A percentile compares a stretch with the other conserved stretches of the same genome.
These are phyloP conservation scores for Prosopis cineraria DNA, from an alignment of 306 rosid species.

Conservation along the genomic window DNA sequence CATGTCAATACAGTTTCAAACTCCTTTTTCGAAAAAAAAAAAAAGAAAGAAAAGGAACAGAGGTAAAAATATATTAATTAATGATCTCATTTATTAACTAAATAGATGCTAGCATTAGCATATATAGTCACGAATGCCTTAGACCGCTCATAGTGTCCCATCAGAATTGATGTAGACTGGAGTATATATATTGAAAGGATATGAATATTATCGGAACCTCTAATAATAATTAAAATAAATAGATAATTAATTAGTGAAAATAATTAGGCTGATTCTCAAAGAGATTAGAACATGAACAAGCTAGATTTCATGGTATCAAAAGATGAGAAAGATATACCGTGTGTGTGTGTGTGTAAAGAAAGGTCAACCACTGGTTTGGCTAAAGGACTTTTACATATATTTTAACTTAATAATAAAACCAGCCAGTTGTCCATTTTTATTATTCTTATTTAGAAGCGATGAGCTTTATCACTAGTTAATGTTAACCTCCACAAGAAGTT, in stretches of 20 bases:
- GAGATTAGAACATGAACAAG: constrained; percentile 35
- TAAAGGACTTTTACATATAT: neutral
- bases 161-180: constrained; percentile 37
- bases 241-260: constrained; percentile 13
- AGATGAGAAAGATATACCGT: constrained; percentile 22
- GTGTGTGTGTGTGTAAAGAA: too few relatives aligned
- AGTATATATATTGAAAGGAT: constrained; percentile 6
- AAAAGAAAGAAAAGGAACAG: neutral
- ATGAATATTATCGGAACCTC: constrained; percentile 34
- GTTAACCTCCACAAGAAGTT: neutral
- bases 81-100: constrained; percentile 2
- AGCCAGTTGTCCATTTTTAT: constrained; percentile 27
- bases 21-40: neutral
- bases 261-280: constrained; percentile 15
- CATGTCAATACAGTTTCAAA: neutral
- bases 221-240: neutral
- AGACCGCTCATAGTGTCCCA: constrained; percentile 42
- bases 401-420: constrained; percentile 13
- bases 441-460: constrained; percentile 5
- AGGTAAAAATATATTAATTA: neutral
- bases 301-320: constrained; percentile 25
- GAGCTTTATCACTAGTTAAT: neutral
- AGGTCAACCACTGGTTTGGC: constrained; percentile 38
- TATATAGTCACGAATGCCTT: neutral
- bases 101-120: constrained; percentile 10